These are phyloP conservation scores for Crithidia fasciculata DNA, from an alignment of 208 protist species.

Conservation along the genomic window DNA sequence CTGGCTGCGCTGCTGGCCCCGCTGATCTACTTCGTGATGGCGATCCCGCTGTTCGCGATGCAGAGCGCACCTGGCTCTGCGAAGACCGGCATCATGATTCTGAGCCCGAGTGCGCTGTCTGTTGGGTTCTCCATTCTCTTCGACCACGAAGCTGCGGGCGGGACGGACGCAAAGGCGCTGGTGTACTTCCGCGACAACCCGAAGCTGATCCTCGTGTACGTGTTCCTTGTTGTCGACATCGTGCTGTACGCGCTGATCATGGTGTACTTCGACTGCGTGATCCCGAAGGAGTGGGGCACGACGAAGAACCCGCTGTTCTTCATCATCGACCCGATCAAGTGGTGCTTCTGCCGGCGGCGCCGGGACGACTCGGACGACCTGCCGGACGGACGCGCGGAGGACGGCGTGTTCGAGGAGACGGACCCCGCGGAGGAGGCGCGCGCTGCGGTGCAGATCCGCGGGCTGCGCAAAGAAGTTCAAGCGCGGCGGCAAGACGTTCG, in stretches of 20 bases:
- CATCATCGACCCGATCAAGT: conserved; percentile 45
- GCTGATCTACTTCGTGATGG: conserved; percentile 72
- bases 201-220: conserved; percentile 34
- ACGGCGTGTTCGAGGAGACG: conserved; percentile 24
- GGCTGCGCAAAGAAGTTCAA: conserved; percentile 42
- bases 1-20: conserved; percentile 67
- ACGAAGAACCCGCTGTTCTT: conserved; percentile 69
- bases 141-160: conserved; percentile 21
- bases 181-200: conserved; percentile 31
- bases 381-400: conserved; percentile 27
- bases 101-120: conserved; percentile 46
- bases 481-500: conserved; percentile 48
- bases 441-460: conserved; percentile 22
- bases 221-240: conserved; percentile 44
- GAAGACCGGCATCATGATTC: conserved; percentile 31
- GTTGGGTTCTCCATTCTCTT: conserved; percentile 28
- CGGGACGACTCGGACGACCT: conserved; percentile 32
- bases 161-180: conserved; percentile 23
- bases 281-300: conserved; percentile 72
- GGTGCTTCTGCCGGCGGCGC: conserved; percentile 36
- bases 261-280: conserved; percentile 74
- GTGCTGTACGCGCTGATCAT: conserved; percentile 68
- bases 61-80: conserved; percentile 16
- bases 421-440: conserved; percentile 4
- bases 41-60: conserved; percentile 45